Conservation (phyloP, 2,329 filamentous ascomycete genomes). For the Clonostachys sp. region DNA sequence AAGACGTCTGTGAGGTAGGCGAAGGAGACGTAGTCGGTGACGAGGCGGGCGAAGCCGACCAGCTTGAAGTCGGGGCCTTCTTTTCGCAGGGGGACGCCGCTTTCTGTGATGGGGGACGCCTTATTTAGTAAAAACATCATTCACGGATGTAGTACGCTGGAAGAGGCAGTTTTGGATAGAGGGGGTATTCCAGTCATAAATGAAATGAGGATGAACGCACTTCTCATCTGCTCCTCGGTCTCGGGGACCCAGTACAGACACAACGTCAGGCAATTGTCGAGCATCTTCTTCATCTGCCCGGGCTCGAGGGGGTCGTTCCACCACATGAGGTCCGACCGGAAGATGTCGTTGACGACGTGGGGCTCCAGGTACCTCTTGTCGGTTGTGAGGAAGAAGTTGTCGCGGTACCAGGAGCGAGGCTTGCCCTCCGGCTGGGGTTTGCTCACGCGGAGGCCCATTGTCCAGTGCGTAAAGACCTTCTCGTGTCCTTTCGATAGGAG, state of each 20-base stretch:
- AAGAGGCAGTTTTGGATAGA: neutral
- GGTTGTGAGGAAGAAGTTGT: conserved; percentile 57
- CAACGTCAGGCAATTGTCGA: conserved; percentile 56
- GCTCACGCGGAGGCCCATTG: neutral
- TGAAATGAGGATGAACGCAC: conserved; percentile 19
- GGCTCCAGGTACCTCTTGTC: conserved; percentile 51
- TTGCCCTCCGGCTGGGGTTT: conserved; percentile 17
- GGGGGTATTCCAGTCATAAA: conserved; percentile 16
- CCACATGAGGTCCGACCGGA: conserved; percentile 53
- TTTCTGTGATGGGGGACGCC: conserved; percentile 12
- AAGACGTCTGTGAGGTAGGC: conserved; percentile 67
- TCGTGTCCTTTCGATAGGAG: conserved; percentile 3
- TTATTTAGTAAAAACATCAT: neutral
- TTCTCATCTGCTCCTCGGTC: conserved; percentile 29
- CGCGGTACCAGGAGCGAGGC: conserved; percentile 41
- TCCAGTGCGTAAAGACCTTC: neutral
- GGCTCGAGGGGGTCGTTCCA: conserved; percentile 52
- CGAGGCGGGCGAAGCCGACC: conserved; percentile 43
- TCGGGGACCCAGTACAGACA: conserved; percentile 46
- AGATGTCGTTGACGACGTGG: conserved; percentile 47
- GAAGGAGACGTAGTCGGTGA: conserved; percentile 67
- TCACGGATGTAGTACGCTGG: neutral
- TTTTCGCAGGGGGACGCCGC: conserved; percentile 20
- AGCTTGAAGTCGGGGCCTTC: conserved; percentile 23
- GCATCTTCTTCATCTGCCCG: conserved; percentile 39